phyloP scores from a whole-genome alignment of 805 yeast species.

The Nakazawaea sp. region DNA sequence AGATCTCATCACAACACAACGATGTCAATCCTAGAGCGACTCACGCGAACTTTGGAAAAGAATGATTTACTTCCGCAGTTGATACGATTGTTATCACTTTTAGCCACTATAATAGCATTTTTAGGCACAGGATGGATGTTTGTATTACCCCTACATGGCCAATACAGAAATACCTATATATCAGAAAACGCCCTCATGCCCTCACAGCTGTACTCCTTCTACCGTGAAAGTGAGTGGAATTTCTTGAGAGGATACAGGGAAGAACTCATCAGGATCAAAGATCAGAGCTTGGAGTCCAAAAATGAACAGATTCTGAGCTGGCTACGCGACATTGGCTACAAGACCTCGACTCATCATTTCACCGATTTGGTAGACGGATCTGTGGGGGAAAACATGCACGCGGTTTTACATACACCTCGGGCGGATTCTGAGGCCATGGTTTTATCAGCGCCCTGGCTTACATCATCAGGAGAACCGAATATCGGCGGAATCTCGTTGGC shows the following conservation, averaged over 20 bases:
- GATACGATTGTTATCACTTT: slow-evolving; percentile 31
- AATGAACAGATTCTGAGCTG: slow-evolving; percentile 45
- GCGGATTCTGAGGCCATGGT: slow-evolving; percentile 97
- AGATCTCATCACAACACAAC: too few species aligned
- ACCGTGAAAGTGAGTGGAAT: slow-evolving; percentile 93
- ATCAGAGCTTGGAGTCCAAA: slow-evolving; percentile 23
- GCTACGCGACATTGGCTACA: slow-evolving; percentile 69
- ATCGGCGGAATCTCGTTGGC: slow-evolving; percentile 76
- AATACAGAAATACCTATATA: slow-evolving; percentile 75
- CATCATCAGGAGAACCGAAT: slow-evolving; percentile 57
- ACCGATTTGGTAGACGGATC: slow-evolving; percentile 16
- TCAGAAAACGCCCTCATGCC: slow-evolving; percentile 97
- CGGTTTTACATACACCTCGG: slow-evolving; percentile 83
- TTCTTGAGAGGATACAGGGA: slow-evolving; percentile 77
- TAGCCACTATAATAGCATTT: slow-evolving; percentile 35
- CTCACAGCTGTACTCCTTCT: slow-evolving; percentile 87
- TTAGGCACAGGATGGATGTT: slow-evolving; percentile 53
- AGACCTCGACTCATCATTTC: slow-evolving; percentile 43
- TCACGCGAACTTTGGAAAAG: slow-evolving; percentile 35
- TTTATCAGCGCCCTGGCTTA: slow-evolving; percentile 80
- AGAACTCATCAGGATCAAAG: slow-evolving; percentile 37
- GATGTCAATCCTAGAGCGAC: slow-evolving; percentile 42
- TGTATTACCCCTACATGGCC: slow-evolving; percentile 72
- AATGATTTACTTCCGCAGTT: slow-evolving; percentile 41
- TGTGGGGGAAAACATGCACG: slow-evolving; percentile 54